These are phyloP conservation scores for Erysimum pusillum DNA, from an alignment of 441 rosid genomes.

Conservation along the genomic window DNA sequence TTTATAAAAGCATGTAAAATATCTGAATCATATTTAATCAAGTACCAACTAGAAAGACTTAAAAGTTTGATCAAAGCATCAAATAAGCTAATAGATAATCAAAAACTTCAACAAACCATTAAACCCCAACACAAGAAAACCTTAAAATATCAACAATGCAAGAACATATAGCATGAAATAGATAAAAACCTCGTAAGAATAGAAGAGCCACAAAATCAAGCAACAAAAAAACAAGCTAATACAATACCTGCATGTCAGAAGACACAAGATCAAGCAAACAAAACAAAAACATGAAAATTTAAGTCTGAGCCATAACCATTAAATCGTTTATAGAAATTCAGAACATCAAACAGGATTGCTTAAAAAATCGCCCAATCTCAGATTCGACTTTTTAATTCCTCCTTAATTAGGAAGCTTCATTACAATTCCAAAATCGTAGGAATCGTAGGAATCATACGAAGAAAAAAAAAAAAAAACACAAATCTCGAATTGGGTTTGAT, in stretches of 20 bases:
- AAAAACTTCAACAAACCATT: background rate
- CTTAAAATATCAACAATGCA: background rate
- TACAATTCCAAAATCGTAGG: conserved; percentile 19
- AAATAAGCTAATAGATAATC: background rate
- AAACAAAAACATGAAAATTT: background rate
- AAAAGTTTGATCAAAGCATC: background rate
- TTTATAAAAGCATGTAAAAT: background rate
- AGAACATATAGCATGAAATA: background rate
- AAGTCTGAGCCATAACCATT: conserved; percentile 36
- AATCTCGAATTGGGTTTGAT: conserved; percentile 36
- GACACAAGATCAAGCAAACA: conserved; percentile 15
- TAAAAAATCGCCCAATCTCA: conserved; percentile 28
- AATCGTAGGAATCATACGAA: conserved; percentile 17
- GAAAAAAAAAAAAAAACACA: background rate
- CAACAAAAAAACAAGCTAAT: too few species aligned
- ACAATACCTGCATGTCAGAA: too few species aligned
- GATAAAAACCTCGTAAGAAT: background rate
- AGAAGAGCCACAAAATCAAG: too few species aligned
- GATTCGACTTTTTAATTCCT: conserved; percentile 21
- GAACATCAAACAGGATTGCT: conserved; percentile 33
- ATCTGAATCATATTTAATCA: background rate
- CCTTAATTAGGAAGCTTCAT: conserved; percentile 34
- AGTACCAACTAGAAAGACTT: background rate
- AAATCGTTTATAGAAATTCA: conserved; percentile 28
- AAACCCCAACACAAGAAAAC: background rate